Evolutionary conservation across 768 basidiomycete genomes (phyloP).

Genomic region (Xanthoconium purpureum): DNA sequence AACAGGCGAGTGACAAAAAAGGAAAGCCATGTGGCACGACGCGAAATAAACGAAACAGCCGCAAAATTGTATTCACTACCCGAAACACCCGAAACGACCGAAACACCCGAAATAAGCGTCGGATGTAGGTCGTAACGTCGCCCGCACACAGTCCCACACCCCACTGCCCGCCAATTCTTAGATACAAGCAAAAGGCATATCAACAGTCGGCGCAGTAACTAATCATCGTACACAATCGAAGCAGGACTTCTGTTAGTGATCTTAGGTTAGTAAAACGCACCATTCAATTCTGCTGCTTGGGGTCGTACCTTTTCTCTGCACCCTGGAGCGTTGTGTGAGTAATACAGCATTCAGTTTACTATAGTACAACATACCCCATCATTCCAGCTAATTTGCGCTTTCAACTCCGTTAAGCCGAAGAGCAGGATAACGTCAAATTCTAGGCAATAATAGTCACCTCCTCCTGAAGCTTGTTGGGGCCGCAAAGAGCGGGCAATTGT

Average conservation of each 20-base stretch:
- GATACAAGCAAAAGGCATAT: background rate
- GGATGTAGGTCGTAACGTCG: no score
- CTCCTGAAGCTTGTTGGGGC: background rate
- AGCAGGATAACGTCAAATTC: slow-evolving; percentile 36
- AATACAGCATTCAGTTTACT: no score
- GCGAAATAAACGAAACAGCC: no score
- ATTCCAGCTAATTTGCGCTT: slow-evolving; percentile 44
- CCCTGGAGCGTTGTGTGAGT: slow-evolving; percentile 9
- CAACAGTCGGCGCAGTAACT: background rate
- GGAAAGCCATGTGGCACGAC: no score
- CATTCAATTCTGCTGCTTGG: background rate
- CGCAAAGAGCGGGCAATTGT: background rate
- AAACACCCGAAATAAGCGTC: no score
- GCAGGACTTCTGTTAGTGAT: slow-evolving; percentile 15
- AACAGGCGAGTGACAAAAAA: no score
- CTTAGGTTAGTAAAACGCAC: background rate
- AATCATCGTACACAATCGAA: slow-evolving; percentile 20
- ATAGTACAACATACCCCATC: slow-evolving; percentile 20
- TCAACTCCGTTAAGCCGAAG: slow-evolving; percentile 44
- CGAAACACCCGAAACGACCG: no score
- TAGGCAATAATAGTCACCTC: slow-evolving; percentile 13
- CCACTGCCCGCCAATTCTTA: no score
- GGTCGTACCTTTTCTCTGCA: slow-evolving; percentile 13
- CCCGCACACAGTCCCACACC: no score
- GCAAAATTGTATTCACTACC: no score